These are phyloP conservation scores for Biscogniauxia marginata DNA, from an alignment of 2,329 filamentous ascomycete genomes.

Conservation along the genomic window DNA sequence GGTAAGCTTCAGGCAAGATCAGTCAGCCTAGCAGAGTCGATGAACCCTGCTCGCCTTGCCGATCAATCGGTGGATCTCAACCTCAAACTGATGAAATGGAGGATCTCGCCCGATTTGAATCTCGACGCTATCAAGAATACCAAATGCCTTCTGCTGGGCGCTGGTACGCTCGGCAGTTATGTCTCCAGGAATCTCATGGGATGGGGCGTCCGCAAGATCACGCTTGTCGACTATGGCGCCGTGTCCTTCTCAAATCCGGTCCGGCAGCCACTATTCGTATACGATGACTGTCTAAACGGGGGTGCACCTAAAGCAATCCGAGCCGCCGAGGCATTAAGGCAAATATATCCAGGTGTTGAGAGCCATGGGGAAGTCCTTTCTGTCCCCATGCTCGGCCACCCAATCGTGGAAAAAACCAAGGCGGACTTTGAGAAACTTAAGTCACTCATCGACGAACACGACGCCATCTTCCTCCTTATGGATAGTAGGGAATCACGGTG, in stretches of 20 bases:
- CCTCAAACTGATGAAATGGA: slow-evolving; percentile 98
- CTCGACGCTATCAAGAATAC: slow-evolving; percentile 86
- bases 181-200: slow-evolving; percentile 89
- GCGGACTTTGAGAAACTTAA: slow-evolving; percentile 74
- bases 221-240: slow-evolving; percentile 88
- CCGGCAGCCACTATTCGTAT: slow-evolving; percentile 87
- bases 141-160: slow-evolving; percentile 85
- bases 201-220: slow-evolving; percentile 94
- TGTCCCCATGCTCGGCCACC: slow-evolving; percentile 94
- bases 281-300: slow-evolving; percentile 82
- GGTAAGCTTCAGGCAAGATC: slow-evolving; percentile 76
- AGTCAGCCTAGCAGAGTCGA: slow-evolving; percentile 85
- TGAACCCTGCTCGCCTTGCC: slow-evolving; percentile 84
- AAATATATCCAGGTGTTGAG: slow-evolving; percentile 90
- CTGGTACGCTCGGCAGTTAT: slow-evolving; percentile 91
- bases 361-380: slow-evolving; percentile 76
- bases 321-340: slow-evolving; percentile 75
- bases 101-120: slow-evolving; percentile 83
- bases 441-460: slow-evolving; percentile 76
- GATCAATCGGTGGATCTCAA: slow-evolving; percentile 96
- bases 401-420: slow-evolving; percentile 72
- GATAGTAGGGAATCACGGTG: slow-evolving; percentile 92
- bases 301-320: slow-evolving; percentile 79
- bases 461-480: slow-evolving; percentile 95
- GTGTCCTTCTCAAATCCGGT: slow-evolving; percentile 98